Base-by-base conservation (phyloP, 176 grass and related monocot species). In the Oryza meridionalis region DNA sequence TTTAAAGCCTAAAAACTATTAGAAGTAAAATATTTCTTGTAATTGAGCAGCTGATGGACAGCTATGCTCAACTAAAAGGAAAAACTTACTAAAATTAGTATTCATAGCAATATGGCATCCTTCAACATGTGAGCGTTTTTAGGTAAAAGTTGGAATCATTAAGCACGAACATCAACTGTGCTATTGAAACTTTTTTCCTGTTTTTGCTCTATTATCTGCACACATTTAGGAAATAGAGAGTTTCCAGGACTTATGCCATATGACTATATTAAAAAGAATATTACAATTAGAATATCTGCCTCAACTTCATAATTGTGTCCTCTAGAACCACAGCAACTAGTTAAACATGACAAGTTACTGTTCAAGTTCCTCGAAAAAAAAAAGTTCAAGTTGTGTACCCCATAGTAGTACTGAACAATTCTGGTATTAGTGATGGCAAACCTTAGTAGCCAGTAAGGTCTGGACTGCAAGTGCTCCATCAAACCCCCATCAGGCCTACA, bases 401-500 rank as follows among this genome's bases (percentile, higher is more conserved):
- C 19, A 58, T 58, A 22, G 19, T 22, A n/a, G 16, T 11, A 69
- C 10, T 35, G 33, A 4, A 35, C 33, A 35, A 35, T 35, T 35
- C 33, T 35, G 33, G 33, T 35, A 35, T 5, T 4, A 35, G 33
- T 35, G 33, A 35, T 35, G 3, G 33, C 33, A 35, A 35, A 35
- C 29, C 29, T 31, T 31, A 31, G 29, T 31, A 31, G 29, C 29
- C 29, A 31, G 29, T 31, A 31, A 31, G 29, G 29, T 35, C 3
- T 35, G 31, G 58, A 50, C 14, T 86, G 15, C 59, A 86, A 42
- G 51, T 67, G 16, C 65, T 16, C 43, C 32, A 72, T 89, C 73
- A 92, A 76, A 92, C 58, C n/a, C 86, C 90, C 71, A 92, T 87
- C 31, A 92, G 65, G 74, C 84, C 89, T 89, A 31, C 29, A 31